Conservation (phyloP, 306 rosid species). For the Purshia tridentata region DNA sequence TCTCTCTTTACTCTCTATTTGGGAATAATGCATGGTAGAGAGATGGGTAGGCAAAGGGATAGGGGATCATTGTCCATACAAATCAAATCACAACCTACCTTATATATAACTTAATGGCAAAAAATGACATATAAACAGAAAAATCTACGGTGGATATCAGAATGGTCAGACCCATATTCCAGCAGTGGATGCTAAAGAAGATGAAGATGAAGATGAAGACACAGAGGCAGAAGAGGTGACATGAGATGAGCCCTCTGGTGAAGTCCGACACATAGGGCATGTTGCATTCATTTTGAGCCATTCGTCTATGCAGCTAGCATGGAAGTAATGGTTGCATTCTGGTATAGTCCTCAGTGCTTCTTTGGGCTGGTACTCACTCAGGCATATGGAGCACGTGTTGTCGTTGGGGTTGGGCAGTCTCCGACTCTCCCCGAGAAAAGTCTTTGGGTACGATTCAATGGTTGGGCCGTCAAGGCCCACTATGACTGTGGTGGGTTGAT, state of each 20-base stretch:
- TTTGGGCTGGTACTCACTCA: slow-evolving; percentile 59
- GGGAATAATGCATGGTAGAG: too few relatives aligned
- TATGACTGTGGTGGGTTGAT: slow-evolving; percentile 15
- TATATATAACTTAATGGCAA: neutral
- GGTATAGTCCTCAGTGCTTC: slow-evolving; percentile 66
- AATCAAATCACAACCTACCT: neutral
- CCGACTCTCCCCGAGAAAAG: slow-evolving; percentile 45
- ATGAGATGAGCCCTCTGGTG: slow-evolving; percentile 30
- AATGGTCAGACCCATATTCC: too few relatives aligned
- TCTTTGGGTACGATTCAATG: slow-evolving; percentile 67
- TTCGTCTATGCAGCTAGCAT: slow-evolving; percentile 56
- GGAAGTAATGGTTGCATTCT: slow-evolving; percentile 66
- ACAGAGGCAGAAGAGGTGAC: slow-evolving; percentile 26
- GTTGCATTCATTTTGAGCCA: slow-evolving; percentile 76
- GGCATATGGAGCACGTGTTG: slow-evolving; percentile 60
- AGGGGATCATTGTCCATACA: too few relatives aligned
- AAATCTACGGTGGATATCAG: neutral
- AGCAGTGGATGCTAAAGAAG: slow-evolving; percentile 10
- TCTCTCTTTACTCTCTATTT: too few relatives aligned
- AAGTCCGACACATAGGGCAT: slow-evolving; percentile 68
- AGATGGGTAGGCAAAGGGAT: too few relatives aligned
- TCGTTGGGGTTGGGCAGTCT: slow-evolving; percentile 53
- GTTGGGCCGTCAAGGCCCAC: slow-evolving; percentile 66
- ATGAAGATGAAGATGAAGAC: slow-evolving; percentile 18
- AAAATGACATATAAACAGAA: neutral